Base-by-base conservation (phyloP, 768 basidiomycete genomes). In the Scleroderma citrinum region DNA sequence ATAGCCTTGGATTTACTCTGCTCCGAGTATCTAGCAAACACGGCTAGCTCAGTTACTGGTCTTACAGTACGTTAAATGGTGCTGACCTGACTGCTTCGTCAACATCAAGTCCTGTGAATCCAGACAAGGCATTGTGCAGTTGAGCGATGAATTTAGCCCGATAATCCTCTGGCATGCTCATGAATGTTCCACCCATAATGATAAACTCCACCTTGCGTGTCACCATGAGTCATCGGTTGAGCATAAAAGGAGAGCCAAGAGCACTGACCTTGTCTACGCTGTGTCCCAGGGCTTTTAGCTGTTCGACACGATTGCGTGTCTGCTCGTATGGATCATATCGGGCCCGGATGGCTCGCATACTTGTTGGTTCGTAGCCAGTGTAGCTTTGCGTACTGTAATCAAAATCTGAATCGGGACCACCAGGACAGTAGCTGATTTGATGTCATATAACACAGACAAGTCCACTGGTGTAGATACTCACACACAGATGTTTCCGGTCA, bases 401-500 rank as follows among this genome's bases (percentile, higher is more conserved):
- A 56, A 99, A 99, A 69, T 99, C 96, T 1, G 96, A 98, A 68
- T 99, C 96, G 4, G 96, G 96, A 16, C 96, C 96, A 49, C 96
- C 96, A 5, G 96, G 96, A 63, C 96, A 99, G 66, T 98, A 97
- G 32, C 92, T 93, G 54, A 29, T 3, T 12, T 12, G 3, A 23
- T 26, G 48, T 7, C 55, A 40, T 53, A 19, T 37, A 54, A 50
- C 13, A 41, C 1, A 44, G 1, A 45, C 31, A 37, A 42, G 4
- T 12, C 23, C 1, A 30, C 13, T 16, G 35, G 36, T 20, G 34
- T 1, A 35, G 7, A 13, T 21, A 71, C 87, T 55, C 68, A 95
- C 85, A 99, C 96, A 70, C 96, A 99, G 49, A 99, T 98, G 60
- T 99, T 99, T 24, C 96, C 96, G 0, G 96, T 99, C 92, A 99